A percentile compares a stretch with the other conserved stretches of the same genome.
These are phyloP conservation scores for Lodderomyces elongisporus DNA, from an alignment of 1,139 yeast genomes.

Conservation along the genomic window DNA sequence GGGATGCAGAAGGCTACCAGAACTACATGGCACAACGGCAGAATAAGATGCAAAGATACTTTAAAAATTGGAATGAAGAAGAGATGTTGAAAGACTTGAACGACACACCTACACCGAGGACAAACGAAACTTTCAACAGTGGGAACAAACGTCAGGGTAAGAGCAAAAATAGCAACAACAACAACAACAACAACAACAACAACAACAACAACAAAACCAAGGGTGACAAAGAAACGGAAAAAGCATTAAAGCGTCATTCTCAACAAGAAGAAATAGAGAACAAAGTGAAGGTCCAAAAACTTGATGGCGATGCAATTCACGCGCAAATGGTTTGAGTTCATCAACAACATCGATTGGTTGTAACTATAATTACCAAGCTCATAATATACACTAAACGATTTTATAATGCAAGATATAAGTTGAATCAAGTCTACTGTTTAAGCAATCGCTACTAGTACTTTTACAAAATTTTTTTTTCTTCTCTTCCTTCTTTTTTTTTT, in stretches of 20 bases:
- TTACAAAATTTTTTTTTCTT: slow-evolving; percentile 1
- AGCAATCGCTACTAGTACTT: too few species aligned
- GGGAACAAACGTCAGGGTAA: slow-evolving; percentile 1
- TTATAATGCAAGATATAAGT: too few species aligned
- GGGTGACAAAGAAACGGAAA: background rate
- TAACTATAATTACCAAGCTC: too few species aligned
- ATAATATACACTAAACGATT: too few species aligned
- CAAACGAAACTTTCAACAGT: slow-evolving; percentile 1
- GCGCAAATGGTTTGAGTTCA: too few species aligned
- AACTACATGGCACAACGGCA: slow-evolving; percentile 7
- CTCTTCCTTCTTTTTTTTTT: background rate
- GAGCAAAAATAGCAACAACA: background rate
- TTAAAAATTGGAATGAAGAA: slow-evolving; percentile 9
- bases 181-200: background rate
- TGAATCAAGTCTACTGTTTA: too few species aligned
- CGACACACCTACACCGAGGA: slow-evolving; percentile 9
- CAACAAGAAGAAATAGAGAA: background rate
- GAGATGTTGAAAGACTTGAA: slow-evolving; percentile 10
- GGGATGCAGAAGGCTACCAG: slow-evolving; percentile 10
- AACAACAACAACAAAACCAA: too few species aligned
- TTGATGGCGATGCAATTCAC: too few species aligned
- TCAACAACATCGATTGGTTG: too few species aligned
- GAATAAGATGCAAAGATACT: slow-evolving; percentile 6
- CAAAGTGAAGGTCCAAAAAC: too few species aligned
- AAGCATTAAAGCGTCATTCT: background rate